These are phyloP conservation scores for Fragaria ananassa DNA, from an alignment of 306 rosid species.

Conservation along the genomic window DNA sequence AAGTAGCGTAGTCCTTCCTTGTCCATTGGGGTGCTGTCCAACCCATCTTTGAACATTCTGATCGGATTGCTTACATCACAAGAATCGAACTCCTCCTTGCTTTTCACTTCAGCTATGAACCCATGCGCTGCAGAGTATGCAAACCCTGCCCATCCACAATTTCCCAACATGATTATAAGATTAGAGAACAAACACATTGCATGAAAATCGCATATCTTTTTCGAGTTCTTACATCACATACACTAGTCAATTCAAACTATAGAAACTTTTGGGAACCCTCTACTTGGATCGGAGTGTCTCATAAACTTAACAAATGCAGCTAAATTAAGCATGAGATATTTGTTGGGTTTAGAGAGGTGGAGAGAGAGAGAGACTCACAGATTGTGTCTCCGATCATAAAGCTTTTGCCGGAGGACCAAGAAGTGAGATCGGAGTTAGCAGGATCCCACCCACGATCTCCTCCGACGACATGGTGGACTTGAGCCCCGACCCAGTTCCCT, in stretches of 20 bases:
- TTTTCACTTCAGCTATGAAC: conserved; percentile 45
- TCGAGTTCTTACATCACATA: neutral
- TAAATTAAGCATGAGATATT: neutral
- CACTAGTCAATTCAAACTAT: neutral
- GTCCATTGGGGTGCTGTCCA: conserved; percentile 56
- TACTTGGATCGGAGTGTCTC: neutral
- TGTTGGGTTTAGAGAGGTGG: neutral
- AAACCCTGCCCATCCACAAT: conserved; percentile 50
- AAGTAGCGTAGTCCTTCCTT: conserved; percentile 69
- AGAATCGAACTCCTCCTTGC: conserved; percentile 66
- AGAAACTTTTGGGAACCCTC: neutral
- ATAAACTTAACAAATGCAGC: neutral
- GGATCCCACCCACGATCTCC: conserved; percentile 90
- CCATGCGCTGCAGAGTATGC: conserved; percentile 63
- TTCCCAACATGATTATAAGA: neutral
- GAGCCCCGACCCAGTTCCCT: conserved; percentile 36
- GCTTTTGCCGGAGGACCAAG: conserved; percentile 58
- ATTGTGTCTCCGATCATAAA: conserved; percentile 73
- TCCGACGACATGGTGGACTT: conserved; percentile 72
- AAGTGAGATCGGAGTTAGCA: conserved; percentile 37
- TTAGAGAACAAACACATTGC: neutral
- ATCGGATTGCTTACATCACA: conserved; percentile 63
- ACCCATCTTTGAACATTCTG: conserved; percentile 62
- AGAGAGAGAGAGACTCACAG: conserved; percentile 44
- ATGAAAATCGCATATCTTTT: neutral